Evolutionary conservation across 495 filamentous ascomycete species (phyloP).

Genomic region (Lasiosphaeria hispida): DNA sequence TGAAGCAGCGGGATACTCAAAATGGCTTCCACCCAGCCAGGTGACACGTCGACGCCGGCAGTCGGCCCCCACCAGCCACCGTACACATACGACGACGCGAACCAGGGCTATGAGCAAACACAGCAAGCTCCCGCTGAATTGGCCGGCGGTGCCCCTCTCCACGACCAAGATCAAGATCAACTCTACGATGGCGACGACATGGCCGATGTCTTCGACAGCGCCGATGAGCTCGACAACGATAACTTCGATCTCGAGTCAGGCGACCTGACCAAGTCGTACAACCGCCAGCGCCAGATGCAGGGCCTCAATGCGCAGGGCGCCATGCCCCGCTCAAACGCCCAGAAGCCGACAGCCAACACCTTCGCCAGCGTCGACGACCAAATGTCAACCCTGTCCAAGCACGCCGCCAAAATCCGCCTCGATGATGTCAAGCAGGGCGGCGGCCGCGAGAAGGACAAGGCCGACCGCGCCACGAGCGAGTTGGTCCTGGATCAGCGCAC

Average conservation of each 20-base stretch:
- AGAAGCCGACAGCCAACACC: slow-evolving; percentile 81
- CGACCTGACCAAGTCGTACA: slow-evolving; percentile 87
- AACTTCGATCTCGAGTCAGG: slow-evolving; percentile 59
- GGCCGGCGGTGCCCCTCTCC: slow-evolving; percentile 7
- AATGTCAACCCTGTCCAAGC: slow-evolving; percentile 73
- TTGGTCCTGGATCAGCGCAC: slow-evolving; percentile 92
- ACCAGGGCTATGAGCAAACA: slow-evolving; percentile 30
- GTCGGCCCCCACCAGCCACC: slow-evolving; percentile 34
- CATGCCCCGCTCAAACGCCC: slow-evolving; percentile 72
- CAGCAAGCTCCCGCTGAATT: slow-evolving; percentile 25
- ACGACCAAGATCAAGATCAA: slow-evolving; percentile 16
- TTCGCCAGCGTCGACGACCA: slow-evolving; percentile 80
- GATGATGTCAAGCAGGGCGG: slow-evolving; percentile 60
- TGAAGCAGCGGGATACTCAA: background rate
- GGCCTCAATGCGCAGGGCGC: slow-evolving; percentile 39
- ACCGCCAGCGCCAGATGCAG: slow-evolving; percentile 69
- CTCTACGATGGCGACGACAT: slow-evolving; percentile 40
- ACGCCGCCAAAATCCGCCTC: slow-evolving; percentile 86
- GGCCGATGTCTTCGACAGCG: slow-evolving; percentile 40
- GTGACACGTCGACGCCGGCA: slow-evolving; percentile 2
- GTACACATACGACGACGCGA: slow-evolving; percentile 26
- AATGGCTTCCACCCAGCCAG: slow-evolving; percentile 13
- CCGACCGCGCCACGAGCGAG: slow-evolving; percentile 88
- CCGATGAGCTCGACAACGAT: slow-evolving; percentile 51
- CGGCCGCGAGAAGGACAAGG: slow-evolving; percentile 68